A percentile compares a stretch with the other conserved stretches of the same genome.
phyloP scores from a whole-genome alignment of 2,329 filamentous ascomycete genomes.

The Raffaelea arxii region DNA sequence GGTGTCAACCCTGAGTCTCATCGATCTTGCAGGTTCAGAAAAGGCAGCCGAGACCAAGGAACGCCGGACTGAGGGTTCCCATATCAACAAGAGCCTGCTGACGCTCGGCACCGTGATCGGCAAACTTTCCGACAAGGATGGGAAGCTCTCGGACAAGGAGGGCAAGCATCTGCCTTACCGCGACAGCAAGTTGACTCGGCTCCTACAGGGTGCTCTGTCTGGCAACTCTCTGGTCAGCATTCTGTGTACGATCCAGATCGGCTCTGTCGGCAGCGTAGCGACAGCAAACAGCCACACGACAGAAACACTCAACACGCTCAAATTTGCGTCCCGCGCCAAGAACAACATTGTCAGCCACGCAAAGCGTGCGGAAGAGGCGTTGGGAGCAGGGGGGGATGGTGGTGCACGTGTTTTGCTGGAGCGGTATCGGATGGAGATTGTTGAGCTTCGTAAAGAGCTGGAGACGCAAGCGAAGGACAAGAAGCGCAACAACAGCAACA shows the following conservation, averaged over 20 bases:
- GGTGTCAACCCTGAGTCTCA: conserved; percentile 89
- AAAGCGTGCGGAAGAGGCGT: conserved; percentile 84
- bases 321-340: conserved; percentile 92
- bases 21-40: conserved; percentile 93
- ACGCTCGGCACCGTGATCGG: conserved; percentile 94
- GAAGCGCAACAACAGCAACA: conserved; percentile 30
- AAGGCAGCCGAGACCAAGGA: conserved; percentile 94
- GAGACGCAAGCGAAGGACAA: conserved; percentile 70
- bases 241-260: conserved; percentile 89
- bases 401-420: conserved; percentile 82
- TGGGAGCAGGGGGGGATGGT: conserved; percentile 71
- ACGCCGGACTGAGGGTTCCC: conserved; percentile 83
- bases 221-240: conserved; percentile 95
- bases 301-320: conserved; percentile 91
- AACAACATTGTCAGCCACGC: conserved; percentile 97
- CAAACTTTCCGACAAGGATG: conserved; percentile 77
- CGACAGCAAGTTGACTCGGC: conserved; percentile 90
- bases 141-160: conserved; percentile 65
- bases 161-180: conserved; percentile 90
- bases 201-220: conserved; percentile 85
- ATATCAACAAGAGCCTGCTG: conserved; percentile 96
- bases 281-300: conserved; percentile 64
- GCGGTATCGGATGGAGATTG: conserved; percentile 87
- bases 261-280: conserved; percentile 62
- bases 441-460: conserved; percentile 68